Evolutionary conservation across 805 yeast genomes (phyloP), one percentile per base, ranked within the genome.

Genomic region (Pichia scutulata): DNA sequence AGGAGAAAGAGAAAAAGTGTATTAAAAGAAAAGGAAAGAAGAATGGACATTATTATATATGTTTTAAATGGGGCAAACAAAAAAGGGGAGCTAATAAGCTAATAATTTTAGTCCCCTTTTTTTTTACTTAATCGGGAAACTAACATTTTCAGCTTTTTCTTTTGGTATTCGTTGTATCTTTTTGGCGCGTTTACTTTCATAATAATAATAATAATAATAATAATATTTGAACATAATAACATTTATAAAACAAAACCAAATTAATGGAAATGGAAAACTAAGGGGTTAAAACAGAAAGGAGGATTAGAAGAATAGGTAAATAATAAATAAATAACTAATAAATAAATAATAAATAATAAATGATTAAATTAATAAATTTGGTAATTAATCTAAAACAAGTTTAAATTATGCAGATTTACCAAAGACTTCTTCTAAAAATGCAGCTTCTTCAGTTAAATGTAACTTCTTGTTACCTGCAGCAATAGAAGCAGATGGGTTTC

Each of bases 401-500:
- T n/a, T 36, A 26, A 13, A 4, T 33, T 19, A 40, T 26, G 36
- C 33, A 16, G 33, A 12, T 26, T 52, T 43, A 49, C 55, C 57
- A 71, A 88, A 85, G 54, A 84, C 95, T 50, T 86, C 95, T 52
- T 76, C 73, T 68, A 92, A 76, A 77, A 93, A 88, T 39, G 84
- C 82, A 59, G 82, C 85, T 75, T 93, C 98, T 76, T 93, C 96
- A 57, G 84, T 84, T 55, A 70, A 66, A 71, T 93, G 99, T 81
- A 81, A 81, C 57, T 82, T 71, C 82, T 93, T 93, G 55, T 87
- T 76, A 72, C 99, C 99, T 59, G 98, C 96, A 64, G 99, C 99
- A 65, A 93, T 96, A 55, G 96, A 84, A 44, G 98, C 98, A 68
- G 92, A 83, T 69, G 99, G 99, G 67, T 88, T 89, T 80, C 99